Evolutionary conservation across 345 rosid species (phyloP).

Genomic region (Eucalyptus tenuipes): DNA sequence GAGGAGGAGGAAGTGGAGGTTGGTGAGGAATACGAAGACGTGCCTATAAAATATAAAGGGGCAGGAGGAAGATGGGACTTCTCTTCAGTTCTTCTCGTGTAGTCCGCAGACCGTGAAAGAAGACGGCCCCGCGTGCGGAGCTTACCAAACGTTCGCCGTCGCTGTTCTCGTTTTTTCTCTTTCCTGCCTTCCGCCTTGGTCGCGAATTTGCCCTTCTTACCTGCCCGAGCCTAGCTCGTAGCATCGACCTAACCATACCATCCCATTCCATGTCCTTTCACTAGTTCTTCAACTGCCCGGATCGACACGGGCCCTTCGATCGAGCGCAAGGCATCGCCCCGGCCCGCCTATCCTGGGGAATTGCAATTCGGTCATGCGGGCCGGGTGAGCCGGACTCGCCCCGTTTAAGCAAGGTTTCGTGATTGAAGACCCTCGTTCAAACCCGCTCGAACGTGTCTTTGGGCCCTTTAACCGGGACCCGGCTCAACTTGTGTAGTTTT

Average conservation of each 20-base stretch:
- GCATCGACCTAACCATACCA: not conserved
- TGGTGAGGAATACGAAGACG: not conserved
- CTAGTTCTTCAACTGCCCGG: not conserved
- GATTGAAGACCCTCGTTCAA: not conserved
- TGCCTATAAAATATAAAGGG: not conserved
- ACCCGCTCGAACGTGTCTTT: not conserved
- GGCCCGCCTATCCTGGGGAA: not conserved
- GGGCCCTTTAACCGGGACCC: not conserved
- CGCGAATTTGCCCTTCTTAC: not conserved
- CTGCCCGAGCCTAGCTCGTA: not conserved
- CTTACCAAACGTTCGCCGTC: not conserved
- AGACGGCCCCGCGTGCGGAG: not conserved
- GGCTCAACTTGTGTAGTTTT: not conserved
- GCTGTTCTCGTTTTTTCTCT: not conserved
- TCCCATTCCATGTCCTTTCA: not conserved
- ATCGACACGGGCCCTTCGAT: not conserved
- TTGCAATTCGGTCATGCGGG: not conserved
- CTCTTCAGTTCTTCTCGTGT: not conserved
- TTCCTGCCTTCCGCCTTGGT: not conserved
- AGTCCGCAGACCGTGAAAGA: not conserved
- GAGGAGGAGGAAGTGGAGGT: not conserved
- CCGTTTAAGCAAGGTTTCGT: not conserved
- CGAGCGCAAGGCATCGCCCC: no score
- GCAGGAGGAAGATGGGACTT: not conserved
- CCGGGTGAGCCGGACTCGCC: not conserved